A percentile compares a stretch with the other conserved stretches of the same genome.
Evolutionary conservation across 1,284 basidiomycete genomes (phyloP).

Genomic region (Grifola frondosa): DNA sequence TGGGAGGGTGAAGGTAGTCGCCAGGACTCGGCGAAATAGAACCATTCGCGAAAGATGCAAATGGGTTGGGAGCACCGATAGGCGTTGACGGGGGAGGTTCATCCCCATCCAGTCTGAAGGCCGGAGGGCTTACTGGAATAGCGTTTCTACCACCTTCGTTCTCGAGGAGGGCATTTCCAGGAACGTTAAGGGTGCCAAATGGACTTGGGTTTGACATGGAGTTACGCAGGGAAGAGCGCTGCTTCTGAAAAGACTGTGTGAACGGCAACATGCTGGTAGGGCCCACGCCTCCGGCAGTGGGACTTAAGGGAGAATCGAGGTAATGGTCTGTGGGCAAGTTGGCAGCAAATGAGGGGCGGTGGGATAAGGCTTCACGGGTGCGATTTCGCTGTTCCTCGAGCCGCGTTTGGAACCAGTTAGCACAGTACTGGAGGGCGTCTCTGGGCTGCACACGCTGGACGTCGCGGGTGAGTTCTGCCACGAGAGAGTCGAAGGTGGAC

Average conservation of each 20-base stretch:
- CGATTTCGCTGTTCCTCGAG: conserved; percentile 80
- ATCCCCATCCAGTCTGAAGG: conserved; percentile 57
- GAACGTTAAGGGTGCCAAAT: conserved; percentile 74
- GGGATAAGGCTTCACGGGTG: conserved; percentile 62
- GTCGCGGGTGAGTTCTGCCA: conserved; percentile 88
- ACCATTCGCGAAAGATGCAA: conserved; percentile 40
- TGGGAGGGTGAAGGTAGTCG: conserved; percentile 66
- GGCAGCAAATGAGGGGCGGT: conserved; percentile 45
- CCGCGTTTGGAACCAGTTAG: conserved; percentile 91
- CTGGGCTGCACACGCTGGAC: conserved; percentile 81
- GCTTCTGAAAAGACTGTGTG: conserved; percentile 43
- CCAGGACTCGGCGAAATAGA: conserved; percentile 43
- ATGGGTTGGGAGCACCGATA: conserved; percentile 48
- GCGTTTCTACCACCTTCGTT: conserved; percentile 32
- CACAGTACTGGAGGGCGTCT: conserved; percentile 92
- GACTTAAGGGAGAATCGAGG: conserved; percentile 50
- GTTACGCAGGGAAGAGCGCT: conserved; percentile 46
- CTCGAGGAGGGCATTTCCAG: conserved; percentile 70
- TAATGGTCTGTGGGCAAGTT: conserved; percentile 61
- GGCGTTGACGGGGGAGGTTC: conserved; percentile 65
- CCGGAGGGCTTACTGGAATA: conserved; percentile 40
- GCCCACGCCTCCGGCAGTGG: conserved; percentile 32
- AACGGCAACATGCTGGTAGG: conserved; percentile 43
- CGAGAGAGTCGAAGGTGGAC: conserved; percentile 78
- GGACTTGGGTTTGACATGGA: conserved; percentile 56